Base-by-base conservation (phyloP, 2,329 filamentous ascomycete genomes). In the Fusarium sp. region DNA sequence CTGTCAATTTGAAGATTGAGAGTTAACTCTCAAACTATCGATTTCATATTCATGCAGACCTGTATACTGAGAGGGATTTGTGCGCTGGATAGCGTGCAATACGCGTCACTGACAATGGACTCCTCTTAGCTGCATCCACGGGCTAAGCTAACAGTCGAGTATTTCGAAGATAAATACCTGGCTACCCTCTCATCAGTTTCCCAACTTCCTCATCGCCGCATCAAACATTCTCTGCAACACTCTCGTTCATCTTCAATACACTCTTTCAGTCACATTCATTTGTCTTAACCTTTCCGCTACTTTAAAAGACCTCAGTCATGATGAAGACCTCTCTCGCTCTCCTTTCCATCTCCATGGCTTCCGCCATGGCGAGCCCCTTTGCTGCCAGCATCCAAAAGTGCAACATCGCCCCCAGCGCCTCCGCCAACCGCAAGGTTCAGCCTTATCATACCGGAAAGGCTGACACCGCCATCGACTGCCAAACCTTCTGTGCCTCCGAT, bases 251-350 rank as follows among this genome's bases (percentile, higher is more conserved):
- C 41, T 40, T 63, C 33, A 40, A 5, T 1, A 61, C 60, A 63
- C 17, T 61, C 32, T 17, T 27, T 64, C 26, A 62, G 20, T 9
- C 26, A 42, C 20, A 44, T 45, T 63, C 58, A 17, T 40, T 20
- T n/a, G n/a, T n/a, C n/a, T n/a, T n/a, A n/a, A n/a, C n/a, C n/a
- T n/a, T n/a, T n/a, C n/a, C n/a, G n/a, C n/a, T n/a, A n/a, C n/a
- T n/a, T n/a, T n/a, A n/a, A n/a, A n/a, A n/a, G n/a, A 11, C 23
- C 44, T 27, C n/a, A 35, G 11, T 44, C 60, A 63, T 13, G 30
- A 63, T 64, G 60, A 64, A 63, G 58, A 55, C 60, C 45, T 63
- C 58, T 7, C 26, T 64, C 27, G 35, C 40, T 17, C 42, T 63
- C 7, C 27, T 64, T 7, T 55, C 58, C 18, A 33, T 50, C n/a